Evolutionary conservation across 495 filamentous ascomycete genomes (phyloP).

Genomic region (Annulohypoxylon nitens): DNA sequence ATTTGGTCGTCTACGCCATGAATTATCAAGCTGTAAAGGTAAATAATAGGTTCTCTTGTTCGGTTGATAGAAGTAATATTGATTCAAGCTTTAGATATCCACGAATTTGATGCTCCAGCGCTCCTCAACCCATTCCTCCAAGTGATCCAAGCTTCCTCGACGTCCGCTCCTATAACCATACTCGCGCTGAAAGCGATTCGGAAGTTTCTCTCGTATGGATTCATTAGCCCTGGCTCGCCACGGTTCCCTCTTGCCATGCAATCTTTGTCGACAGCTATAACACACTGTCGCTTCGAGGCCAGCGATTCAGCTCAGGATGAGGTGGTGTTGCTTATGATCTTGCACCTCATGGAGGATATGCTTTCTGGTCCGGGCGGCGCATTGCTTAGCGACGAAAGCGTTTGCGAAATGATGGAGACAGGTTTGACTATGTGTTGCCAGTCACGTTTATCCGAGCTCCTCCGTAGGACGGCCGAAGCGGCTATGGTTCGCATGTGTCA

Average conservation of each 20-base stretch:
- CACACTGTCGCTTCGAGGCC: conserved; percentile 97
- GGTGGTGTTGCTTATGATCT: conserved; percentile 90
- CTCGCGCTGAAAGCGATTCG: conserved; percentile 95
- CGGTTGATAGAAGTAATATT: conserved; percentile 22
- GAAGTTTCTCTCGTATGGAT: conserved; percentile 96
- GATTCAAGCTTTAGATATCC: conserved; percentile 72
- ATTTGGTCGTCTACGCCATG: conserved; percentile 88
- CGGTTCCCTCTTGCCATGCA: conserved; percentile 93
- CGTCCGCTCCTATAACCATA: conserved; percentile 94
- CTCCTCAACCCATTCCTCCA: conserved; percentile 96
- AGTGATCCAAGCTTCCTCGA: conserved; percentile 96
- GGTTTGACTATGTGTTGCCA: conserved; percentile 98
- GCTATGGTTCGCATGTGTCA: conserved; percentile 99
- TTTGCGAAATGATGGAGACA: conserved; percentile 99
- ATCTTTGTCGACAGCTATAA: conserved; percentile 91
- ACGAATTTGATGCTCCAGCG: conserved; percentile 87
- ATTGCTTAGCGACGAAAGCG: conserved; percentile 92
- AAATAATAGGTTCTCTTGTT: conserved; percentile 25
- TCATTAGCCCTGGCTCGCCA: conserved; percentile 85
- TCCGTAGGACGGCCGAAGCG: conserved; percentile 92
- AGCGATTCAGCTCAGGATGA: conserved; percentile 95
- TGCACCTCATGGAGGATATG: conserved; percentile 99
- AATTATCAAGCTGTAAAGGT: conserved; percentile 92
- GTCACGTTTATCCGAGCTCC: conserved; percentile 87
- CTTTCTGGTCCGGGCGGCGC: conserved; percentile 92